Percentiles rank a stretch among this genome's conserved stretches.
These are phyloP conservation scores for Ballota nigra DNA, from an alignment of 257 asterid species.

Conservation along the genomic window DNA sequence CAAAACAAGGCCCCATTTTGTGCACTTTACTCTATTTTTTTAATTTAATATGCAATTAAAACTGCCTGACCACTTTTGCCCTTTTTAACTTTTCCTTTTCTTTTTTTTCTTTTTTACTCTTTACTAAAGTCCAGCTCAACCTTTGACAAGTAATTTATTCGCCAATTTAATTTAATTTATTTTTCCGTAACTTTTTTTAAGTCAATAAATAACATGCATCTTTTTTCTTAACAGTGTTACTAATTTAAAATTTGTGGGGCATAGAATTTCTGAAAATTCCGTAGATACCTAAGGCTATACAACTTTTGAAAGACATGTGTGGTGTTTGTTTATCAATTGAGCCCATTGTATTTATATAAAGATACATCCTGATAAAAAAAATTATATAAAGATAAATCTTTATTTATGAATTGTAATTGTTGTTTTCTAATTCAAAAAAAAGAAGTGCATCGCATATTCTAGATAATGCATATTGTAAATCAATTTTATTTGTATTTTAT, in stretches of 20 bases:
- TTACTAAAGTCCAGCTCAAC: slow-evolving; percentile 28
- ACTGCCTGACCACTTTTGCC: slow-evolving; percentile 29
- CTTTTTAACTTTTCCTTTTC: slow-evolving; percentile 17
- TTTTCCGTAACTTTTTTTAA: background rate
- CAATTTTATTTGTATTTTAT: no score
- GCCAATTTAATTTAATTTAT: background rate
- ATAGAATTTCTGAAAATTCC: background rate
- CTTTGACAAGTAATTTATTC: slow-evolving; percentile 19
- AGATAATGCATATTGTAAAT: no score
- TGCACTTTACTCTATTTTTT: slow-evolving; percentile 32
- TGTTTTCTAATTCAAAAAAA: no score
- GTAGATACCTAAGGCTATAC: background rate
- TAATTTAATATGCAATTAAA: slow-evolving; percentile 33
- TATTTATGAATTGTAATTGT: no score
- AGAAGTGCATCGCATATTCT: no score
- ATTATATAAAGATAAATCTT: no score
- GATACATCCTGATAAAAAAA: no score
- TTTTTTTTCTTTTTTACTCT: background rate
- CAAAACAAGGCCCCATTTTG: slow-evolving; percentile 44
- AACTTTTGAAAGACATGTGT: no score
- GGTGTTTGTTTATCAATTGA: no score
- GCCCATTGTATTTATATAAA: background rate
- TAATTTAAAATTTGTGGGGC: background rate
- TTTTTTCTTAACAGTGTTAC: background rate
- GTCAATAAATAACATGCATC: background rate